Evolutionary conservation across 2,329 filamentous ascomycete genomes (phyloP).

Genomic region (Diplocarpon mali): DNA sequence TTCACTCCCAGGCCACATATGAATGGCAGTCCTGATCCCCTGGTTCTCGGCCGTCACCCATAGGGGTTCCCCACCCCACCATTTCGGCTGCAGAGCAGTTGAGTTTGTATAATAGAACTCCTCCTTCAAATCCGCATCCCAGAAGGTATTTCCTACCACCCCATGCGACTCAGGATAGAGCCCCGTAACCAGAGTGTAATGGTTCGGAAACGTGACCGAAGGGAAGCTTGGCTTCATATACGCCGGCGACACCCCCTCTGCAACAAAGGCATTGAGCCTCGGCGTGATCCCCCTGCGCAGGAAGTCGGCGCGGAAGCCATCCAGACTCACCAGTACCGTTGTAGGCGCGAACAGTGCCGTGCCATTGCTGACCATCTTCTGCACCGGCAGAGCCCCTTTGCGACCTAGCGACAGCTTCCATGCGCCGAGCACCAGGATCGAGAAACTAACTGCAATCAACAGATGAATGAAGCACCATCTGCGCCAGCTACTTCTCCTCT

Average conservation of each 20-base stretch:
- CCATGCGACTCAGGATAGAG: conserved; percentile 89
- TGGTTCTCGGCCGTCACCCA: conserved; percentile 88
- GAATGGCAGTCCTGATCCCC: conserved; percentile 68
- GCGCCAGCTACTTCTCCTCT: conserved; percentile 42
- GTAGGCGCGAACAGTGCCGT: conserved; percentile 84
- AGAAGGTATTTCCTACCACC: conserved; percentile 89
- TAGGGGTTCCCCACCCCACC: conserved; percentile 91
- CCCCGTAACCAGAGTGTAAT: conserved; percentile 87
- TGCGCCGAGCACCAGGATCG: conserved; percentile 43
- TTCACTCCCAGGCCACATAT: conserved; percentile 99
- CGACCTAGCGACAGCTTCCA: conserved; percentile 46
- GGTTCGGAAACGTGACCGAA: conserved; percentile 92
- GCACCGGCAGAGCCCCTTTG: conserved; percentile 27
- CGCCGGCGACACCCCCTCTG: conserved; percentile 74
- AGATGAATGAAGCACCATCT: conserved; percentile 43
- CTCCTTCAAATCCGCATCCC: conserved; percentile 65
- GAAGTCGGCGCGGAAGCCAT: conserved; percentile 92
- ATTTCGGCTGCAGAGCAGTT: conserved; percentile 65
- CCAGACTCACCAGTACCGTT: conserved; percentile 84
- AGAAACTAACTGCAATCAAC: conserved; percentile 41
- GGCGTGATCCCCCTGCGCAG: conserved; percentile 75
- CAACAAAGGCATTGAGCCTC: conserved; percentile 62
- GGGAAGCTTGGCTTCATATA: conserved; percentile 95
- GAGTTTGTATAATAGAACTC: conserved; percentile 86
- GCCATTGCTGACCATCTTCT: conserved; percentile 57